Percentiles rank a stretch among this genome's conserved stretches.
Conservation (phyloP, 1,284 basidiomycete species). For the Puccinia polysora region DNA sequence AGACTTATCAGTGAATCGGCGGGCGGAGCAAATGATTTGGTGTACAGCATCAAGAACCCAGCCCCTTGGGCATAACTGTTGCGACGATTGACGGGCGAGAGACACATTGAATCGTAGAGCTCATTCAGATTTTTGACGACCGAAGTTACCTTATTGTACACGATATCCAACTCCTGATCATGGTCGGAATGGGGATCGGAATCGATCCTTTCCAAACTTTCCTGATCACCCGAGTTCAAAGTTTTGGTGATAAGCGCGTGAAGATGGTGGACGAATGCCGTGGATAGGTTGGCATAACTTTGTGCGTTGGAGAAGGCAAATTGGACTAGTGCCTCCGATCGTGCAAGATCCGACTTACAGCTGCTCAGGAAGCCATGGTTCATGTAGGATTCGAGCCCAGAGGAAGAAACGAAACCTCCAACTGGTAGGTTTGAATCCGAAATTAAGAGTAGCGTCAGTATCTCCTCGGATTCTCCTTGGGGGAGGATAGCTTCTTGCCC, state of each 20-base stretch:
- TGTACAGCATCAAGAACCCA: slow-evolving; percentile 81
- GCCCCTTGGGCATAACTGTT: slow-evolving; percentile 88
- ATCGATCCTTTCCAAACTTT: too few relatives aligned
- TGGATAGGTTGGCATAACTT: slow-evolving; percentile 14
- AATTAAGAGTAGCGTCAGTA: slow-evolving; percentile 66
- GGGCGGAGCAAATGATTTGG: slow-evolving; percentile 65
- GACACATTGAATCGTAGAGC: slow-evolving; percentile 75
- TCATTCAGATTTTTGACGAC: slow-evolving; percentile 64
- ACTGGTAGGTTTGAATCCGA: slow-evolving; percentile 78
- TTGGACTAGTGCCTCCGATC: background rate
- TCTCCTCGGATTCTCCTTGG: slow-evolving; percentile 38
- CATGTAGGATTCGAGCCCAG: slow-evolving; percentile 82
- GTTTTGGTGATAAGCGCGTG: slow-evolving; percentile 2
- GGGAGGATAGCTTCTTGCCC: too few relatives aligned
- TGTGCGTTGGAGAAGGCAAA: slow-evolving; percentile 22
- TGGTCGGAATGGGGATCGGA: background rate
- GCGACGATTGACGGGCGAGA: slow-evolving; percentile 80
- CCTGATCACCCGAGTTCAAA: background rate
- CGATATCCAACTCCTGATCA: background rate
- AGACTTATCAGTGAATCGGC: slow-evolving; percentile 47
- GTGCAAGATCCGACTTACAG: background rate
- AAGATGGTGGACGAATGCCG: slow-evolving; percentile 17
- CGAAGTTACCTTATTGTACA: background rate
- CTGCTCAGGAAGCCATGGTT: slow-evolving; percentile 59
- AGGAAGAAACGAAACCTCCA: slow-evolving; percentile 84